Conservation (phyloP, 2,329 filamentous ascomycete genomes). For the Westerdykella sp. region DNA sequence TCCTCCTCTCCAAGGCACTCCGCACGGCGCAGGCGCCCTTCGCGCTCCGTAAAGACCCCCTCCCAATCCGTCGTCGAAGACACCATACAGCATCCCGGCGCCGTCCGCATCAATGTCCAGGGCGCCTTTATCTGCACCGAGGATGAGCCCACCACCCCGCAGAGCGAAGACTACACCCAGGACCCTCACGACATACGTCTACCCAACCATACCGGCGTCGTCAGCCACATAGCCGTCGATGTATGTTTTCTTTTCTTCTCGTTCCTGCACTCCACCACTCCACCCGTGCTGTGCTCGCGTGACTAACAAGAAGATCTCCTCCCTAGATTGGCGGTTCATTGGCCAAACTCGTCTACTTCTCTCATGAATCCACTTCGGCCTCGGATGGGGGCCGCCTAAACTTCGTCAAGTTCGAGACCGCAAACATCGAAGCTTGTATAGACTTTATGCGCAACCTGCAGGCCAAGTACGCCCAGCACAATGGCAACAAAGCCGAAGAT, state of each 20-base stretch:
- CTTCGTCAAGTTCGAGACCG: conserved; percentile 94
- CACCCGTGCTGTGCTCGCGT: background rate
- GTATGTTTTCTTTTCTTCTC: conserved; percentile 52
- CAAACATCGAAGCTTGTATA: conserved; percentile 87
- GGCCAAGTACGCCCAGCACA: conserved; percentile 69
- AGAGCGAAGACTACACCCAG: conserved; percentile 52
- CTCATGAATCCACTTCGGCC: conserved; percentile 71
- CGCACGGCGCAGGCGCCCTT: background rate
- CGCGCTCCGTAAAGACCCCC: background rate
- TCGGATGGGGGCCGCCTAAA: conserved; percentile 85
- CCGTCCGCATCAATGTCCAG: conserved; percentile 91
- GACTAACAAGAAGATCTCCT: conserved; percentile 14
- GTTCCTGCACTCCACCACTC: background rate
- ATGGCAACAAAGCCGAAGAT: conserved; percentile 64
- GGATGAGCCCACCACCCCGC: conserved; percentile 51
- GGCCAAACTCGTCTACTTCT: conserved; percentile 96
- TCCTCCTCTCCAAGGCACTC: background rate
- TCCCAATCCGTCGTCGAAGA: conserved; percentile 41
- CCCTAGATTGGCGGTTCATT: conserved; percentile 85
- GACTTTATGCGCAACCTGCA: conserved; percentile 85
- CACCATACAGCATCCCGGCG: conserved; percentile 54
- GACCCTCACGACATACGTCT: conserved; percentile 93
- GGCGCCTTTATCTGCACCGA: conserved; percentile 95
- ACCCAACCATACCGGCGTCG: conserved; percentile 88
- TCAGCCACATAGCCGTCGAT: conserved; percentile 95